phyloP scores from a whole-genome alignment of 2,329 filamentous ascomycete genomes.

The Neonectria magnoliae region DNA sequence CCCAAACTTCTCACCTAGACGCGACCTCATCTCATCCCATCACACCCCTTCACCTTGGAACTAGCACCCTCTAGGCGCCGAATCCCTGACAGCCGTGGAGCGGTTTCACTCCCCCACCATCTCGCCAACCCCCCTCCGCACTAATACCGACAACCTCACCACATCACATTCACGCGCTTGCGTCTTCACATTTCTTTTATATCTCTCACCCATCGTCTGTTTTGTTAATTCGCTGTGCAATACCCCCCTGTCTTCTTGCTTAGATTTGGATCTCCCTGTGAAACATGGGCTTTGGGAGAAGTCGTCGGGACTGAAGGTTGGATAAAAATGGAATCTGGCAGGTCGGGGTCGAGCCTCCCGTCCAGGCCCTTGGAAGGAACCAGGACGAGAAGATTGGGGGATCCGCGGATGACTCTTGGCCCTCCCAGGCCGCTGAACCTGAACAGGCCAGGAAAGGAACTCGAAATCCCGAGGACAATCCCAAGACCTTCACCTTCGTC shows the following conservation, averaged over 20 bases:
- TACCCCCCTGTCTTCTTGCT: slow-evolving; percentile 7
- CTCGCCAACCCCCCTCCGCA: slow-evolving; percentile 35
- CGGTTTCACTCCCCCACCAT: slow-evolving; percentile 40
- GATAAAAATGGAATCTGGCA: slow-evolving; percentile 57
- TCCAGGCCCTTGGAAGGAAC: slow-evolving; percentile 51
- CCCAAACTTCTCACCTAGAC: slow-evolving; percentile 36
- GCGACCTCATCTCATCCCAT: slow-evolving; percentile 35
- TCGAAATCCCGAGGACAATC: slow-evolving; percentile 30
- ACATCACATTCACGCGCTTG: slow-evolving; percentile 33
- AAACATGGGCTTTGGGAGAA: slow-evolving; percentile 36
- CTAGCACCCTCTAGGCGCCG: slow-evolving; percentile 38
- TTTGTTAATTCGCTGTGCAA: slow-evolving; percentile 17
- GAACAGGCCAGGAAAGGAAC: slow-evolving; percentile 35
- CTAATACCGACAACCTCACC: slow-evolving; percentile 42
- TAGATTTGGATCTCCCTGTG: slow-evolving; percentile 1
- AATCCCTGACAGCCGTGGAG: slow-evolving; percentile 33
- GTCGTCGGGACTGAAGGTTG: slow-evolving; percentile 39
- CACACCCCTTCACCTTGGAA: slow-evolving; percentile 38
- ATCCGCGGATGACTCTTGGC: slow-evolving; percentile 30
- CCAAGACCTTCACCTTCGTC: slow-evolving; percentile 30
- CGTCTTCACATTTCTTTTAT: slow-evolving; percentile 28
- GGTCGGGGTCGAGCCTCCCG: slow-evolving; percentile 53
- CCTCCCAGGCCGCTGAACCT: slow-evolving; percentile 38
- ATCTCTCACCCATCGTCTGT: slow-evolving; percentile 19
- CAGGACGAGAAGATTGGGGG: slow-evolving; percentile 42